phyloP scores from a whole-genome alignment of 2,329 filamentous ascomycete genomes.

The Metarhizium sp. region DNA sequence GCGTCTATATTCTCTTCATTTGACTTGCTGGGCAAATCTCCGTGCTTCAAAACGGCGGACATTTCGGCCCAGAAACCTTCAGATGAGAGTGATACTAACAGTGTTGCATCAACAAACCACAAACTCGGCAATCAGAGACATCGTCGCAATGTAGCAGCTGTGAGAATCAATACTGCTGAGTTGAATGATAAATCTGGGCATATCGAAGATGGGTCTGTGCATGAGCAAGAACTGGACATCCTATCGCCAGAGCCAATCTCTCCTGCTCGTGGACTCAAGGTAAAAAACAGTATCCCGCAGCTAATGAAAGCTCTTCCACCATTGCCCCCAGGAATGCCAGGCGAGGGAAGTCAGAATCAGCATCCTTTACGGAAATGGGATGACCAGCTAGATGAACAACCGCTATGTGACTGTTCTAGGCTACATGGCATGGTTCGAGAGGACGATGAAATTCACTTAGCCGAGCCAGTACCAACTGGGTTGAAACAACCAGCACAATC shows the following conservation, averaged over 20 bases:
- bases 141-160: conserved; percentile 16
- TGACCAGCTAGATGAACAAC: neutral
- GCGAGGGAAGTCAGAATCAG: neutral
- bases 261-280: conserved; percentile 31
- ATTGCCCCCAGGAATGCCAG: conserved; percentile 24
- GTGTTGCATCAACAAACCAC: neutral
- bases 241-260: conserved; percentile 40
- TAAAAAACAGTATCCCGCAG: conserved; percentile 40
- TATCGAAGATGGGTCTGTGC: conserved; percentile 1
- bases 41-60: conserved; percentile 12
- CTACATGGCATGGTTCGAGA: neutral
- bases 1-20: conserved; percentile 19
- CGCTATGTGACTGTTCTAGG: neutral
- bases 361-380: neutral
- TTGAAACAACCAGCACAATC: neutral
- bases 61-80: neutral
- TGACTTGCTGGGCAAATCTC: conserved; percentile 15
- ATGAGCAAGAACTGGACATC: conserved; percentile 19
- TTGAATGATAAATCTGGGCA: conserved; percentile 3
- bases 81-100: neutral
- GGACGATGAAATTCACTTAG: neutral
- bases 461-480: neutral
- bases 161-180: conserved; percentile 11
- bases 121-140: conserved; percentile 10
- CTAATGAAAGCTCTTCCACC: conserved; percentile 44